Conservation (phyloP, 768 basidiomycete genomes). For the Naganishia vishniacii region DNA sequence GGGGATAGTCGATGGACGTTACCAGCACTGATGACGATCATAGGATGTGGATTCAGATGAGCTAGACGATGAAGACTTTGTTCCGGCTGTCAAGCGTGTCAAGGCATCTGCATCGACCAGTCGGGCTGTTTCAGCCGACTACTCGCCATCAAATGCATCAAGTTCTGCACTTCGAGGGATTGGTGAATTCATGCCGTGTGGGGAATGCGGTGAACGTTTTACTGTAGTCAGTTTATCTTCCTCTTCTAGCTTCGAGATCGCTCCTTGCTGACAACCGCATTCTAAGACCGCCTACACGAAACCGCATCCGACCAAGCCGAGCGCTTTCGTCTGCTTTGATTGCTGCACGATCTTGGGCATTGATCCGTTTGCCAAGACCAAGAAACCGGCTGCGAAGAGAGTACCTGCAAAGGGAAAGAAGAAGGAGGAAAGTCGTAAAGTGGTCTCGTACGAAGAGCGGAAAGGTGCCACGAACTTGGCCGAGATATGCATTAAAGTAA, state of each 20-base stretch:
- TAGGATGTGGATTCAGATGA: slow-evolving; percentile 61
- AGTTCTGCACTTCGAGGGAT: slow-evolving; percentile 58
- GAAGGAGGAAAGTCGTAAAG: slow-evolving; percentile 62
- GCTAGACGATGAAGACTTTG: slow-evolving; percentile 58
- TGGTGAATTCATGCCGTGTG: slow-evolving; percentile 76
- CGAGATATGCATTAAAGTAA: slow-evolving; percentile 72
- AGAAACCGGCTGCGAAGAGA: slow-evolving; percentile 52
- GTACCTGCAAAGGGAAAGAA: slow-evolving; percentile 49
- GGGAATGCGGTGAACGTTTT: slow-evolving; percentile 73
- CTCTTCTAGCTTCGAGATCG: not conserved
- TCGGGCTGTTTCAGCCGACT: slow-evolving; percentile 48
- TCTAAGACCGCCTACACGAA: slow-evolving; percentile 74
- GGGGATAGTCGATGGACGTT: not conserved
- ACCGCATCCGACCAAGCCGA: slow-evolving; percentile 60
- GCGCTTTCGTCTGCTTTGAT: slow-evolving; percentile 74
- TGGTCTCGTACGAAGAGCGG: slow-evolving; percentile 60
- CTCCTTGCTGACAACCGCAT: not conserved
- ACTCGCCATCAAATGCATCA: slow-evolving; percentile 51
- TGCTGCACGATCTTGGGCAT: slow-evolving; percentile 73
- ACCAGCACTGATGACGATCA: not conserved
- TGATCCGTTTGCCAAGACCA: slow-evolving; percentile 63
- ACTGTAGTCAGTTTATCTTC: slow-evolving; percentile 63
- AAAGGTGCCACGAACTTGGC: slow-evolving; percentile 66
- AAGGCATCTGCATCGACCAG: slow-evolving; percentile 20
- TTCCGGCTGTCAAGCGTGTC: slow-evolving; percentile 13